Conservation (phyloP, 2,329 filamentous ascomycete species). For the Apiospora saccharicola region DNA sequence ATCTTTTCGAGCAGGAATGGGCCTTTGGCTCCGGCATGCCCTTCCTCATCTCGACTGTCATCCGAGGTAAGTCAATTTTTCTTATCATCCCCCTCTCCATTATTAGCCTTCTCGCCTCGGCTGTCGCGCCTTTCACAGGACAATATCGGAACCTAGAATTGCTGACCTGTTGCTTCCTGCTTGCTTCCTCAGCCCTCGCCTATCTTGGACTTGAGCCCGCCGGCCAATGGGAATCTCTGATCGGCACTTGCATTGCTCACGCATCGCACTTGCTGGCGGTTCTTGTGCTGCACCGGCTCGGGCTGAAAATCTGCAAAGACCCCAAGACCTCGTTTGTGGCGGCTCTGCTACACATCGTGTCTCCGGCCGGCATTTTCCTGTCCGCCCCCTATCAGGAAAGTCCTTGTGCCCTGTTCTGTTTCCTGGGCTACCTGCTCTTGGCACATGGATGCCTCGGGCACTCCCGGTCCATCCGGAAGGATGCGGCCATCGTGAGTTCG, state of each 20-base stretch:
- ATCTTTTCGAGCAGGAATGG: constrained; percentile 84
- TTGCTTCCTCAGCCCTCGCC: constrained; percentile 33
- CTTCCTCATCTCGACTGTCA: constrained; percentile 47
- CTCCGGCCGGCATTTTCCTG: constrained; percentile 88
- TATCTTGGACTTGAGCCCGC: constrained; percentile 35
- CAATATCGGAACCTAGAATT: neutral
- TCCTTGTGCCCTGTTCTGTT: constrained; percentile 78
- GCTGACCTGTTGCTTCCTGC: neutral
- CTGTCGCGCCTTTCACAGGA: neutral
- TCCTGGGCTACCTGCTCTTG: constrained; percentile 76
- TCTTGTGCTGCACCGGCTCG: constrained; percentile 73
- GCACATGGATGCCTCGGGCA: constrained; percentile 53
- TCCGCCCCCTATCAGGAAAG: constrained; percentile 87
- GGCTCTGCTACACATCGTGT: constrained; percentile 79
- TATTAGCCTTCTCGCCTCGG: neutral
- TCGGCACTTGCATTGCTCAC: constrained; percentile 74
- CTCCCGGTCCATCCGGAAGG: constrained; percentile 44
- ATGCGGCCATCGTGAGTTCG: constrained; percentile 64
- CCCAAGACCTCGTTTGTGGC: constrained; percentile 70
- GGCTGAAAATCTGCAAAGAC: constrained; percentile 60
- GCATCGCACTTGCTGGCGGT: constrained; percentile 79
- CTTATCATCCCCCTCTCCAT: too few species aligned
- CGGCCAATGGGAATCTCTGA: constrained; percentile 50
- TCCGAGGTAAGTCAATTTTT: constrained; percentile 39
- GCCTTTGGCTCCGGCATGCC: constrained; percentile 71